phyloP scores from a whole-genome alignment of 2,329 filamentous ascomycete species.

The Fusarium humuli region DNA sequence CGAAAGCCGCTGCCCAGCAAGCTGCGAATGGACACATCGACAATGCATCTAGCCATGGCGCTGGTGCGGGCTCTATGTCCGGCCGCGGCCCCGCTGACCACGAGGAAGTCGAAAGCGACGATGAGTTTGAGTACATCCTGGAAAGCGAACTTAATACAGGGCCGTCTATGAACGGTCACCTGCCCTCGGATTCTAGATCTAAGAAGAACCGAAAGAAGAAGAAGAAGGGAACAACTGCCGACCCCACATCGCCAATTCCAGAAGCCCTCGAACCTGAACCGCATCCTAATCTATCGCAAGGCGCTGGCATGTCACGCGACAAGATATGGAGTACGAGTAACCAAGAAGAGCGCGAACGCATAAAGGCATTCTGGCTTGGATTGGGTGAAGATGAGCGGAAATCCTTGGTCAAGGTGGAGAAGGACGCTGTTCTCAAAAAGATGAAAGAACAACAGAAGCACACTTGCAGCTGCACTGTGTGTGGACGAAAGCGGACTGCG shows the following conservation, averaged over 20 bases:
- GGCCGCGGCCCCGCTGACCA: constrained; percentile 54
- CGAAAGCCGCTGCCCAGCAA: constrained; percentile 66
- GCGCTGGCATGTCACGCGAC: constrained; percentile 72
- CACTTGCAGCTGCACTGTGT: constrained; percentile 97
- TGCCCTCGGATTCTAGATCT: constrained; percentile 53
- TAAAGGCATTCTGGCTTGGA: constrained; percentile 98
- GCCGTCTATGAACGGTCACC: constrained; percentile 48
- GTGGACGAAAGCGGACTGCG: constrained; percentile 92
- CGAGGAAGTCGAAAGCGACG: constrained; percentile 67
- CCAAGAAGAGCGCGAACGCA: constrained; percentile 93
- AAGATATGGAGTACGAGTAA: constrained; percentile 98
- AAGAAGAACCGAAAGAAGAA: constrained; percentile 79
- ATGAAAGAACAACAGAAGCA: constrained; percentile 99
- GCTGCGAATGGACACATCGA: constrained; percentile 57
- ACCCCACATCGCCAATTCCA: constrained; percentile 37
- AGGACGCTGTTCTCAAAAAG: constrained; percentile 96
- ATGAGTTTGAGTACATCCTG: constrained; percentile 60
- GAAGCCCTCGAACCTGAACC: constrained; percentile 33
- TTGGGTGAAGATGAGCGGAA: constrained; percentile 94
- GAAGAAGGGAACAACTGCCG: constrained; percentile 60
- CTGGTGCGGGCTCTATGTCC: constrained; percentile 39
- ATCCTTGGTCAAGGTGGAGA: constrained; percentile 96
- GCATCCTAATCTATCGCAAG: constrained; percentile 48
- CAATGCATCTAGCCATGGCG: constrained; percentile 42
- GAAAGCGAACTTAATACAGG: constrained; percentile 49